phyloP scores from a whole-genome alignment of 129 eudicot species.

The Helichrysum umbraculigerum region DNA sequence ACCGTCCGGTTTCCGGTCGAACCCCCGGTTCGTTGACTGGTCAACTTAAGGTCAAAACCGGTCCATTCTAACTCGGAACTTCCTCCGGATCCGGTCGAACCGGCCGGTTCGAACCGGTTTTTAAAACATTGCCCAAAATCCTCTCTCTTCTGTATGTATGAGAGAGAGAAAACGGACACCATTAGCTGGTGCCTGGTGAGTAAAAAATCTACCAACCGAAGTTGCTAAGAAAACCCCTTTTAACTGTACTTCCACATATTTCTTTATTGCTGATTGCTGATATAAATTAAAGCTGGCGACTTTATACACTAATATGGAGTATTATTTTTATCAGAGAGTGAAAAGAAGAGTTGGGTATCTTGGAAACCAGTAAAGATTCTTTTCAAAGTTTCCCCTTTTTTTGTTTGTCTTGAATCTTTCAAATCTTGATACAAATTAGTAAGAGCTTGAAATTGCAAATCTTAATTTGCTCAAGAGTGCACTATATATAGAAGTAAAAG shows the following conservation, averaged over 20 bases:
- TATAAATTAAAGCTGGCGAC: slow-evolving; percentile 13
- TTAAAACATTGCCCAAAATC: too few relatives aligned
- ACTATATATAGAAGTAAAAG: background rate
- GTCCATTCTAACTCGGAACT: too few relatives aligned
- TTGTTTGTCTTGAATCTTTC: background rate
- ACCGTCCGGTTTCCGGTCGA: too few relatives aligned
- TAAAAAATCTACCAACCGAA: slow-evolving; percentile 17
- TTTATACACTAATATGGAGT: background rate
- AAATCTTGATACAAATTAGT: slow-evolving; percentile 29
- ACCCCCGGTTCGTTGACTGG: too few relatives aligned
- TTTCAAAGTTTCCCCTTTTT: background rate
- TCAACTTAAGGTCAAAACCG: too few relatives aligned
- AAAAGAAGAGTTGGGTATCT: slow-evolving; percentile 37
- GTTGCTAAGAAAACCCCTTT: slow-evolving; percentile 33
- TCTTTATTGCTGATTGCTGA: slow-evolving; percentile 7
- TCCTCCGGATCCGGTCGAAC: too few relatives aligned
- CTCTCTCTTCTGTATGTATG: slow-evolving; percentile 15
- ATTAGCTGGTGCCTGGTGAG: background rate
- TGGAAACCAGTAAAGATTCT: slow-evolving; percentile 38
- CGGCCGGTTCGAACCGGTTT: too few relatives aligned
- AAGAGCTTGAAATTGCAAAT: slow-evolving; percentile 23
- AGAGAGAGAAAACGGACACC: slow-evolving; percentile 23
- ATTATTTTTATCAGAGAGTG: background rate
- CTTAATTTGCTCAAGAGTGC: slow-evolving; percentile 15
- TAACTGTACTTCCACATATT: slow-evolving; percentile 25